Percentiles rank a stretch among this genome's conserved stretches.
Conservation (phyloP, 495 filamentous ascomycete genomes). For the Diplogelasinospora grovesii region DNA sequence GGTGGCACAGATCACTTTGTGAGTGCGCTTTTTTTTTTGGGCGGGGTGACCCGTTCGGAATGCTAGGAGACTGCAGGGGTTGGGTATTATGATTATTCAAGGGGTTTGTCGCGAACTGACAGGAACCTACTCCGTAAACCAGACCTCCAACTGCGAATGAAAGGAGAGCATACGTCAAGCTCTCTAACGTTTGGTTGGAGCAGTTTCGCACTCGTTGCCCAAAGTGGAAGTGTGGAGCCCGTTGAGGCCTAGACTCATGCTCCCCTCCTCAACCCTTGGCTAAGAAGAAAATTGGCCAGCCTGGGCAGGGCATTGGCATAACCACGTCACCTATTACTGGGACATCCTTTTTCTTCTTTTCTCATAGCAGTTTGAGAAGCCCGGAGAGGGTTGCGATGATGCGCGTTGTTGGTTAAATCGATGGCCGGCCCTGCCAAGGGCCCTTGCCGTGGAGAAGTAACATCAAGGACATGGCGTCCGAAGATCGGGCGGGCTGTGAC, state of each 20-base stretch:
- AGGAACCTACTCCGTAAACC: background rate
- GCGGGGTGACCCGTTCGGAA: too few species aligned
- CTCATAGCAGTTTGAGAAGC: background rate
- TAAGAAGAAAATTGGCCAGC: background rate
- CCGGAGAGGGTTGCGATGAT: too few species aligned
- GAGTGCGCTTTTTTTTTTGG: too few species aligned
- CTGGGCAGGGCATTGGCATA: background rate
- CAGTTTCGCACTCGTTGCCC: constrained; percentile 20
- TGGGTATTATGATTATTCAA: too few species aligned
- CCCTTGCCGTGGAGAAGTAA: background rate
- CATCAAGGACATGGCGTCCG: too few species aligned
- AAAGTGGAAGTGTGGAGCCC: constrained; percentile 10
- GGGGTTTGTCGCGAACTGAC: too few species aligned
- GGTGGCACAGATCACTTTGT: too few species aligned
- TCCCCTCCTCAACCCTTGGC: background rate
- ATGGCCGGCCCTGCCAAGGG: background rate
- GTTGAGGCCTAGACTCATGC: background rate
- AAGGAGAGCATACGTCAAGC: background rate
- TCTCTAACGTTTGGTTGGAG: background rate
- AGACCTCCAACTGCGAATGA: background rate
- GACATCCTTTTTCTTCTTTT: too few species aligned
- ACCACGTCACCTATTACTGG: too few species aligned
- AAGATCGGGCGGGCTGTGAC: too few species aligned
- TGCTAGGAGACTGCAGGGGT: too few species aligned
- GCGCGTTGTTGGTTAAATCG: background rate